Evolutionary conservation across 2,329 filamentous ascomycete genomes (phyloP).

Genomic region (Parascedosporium putredinis): DNA sequence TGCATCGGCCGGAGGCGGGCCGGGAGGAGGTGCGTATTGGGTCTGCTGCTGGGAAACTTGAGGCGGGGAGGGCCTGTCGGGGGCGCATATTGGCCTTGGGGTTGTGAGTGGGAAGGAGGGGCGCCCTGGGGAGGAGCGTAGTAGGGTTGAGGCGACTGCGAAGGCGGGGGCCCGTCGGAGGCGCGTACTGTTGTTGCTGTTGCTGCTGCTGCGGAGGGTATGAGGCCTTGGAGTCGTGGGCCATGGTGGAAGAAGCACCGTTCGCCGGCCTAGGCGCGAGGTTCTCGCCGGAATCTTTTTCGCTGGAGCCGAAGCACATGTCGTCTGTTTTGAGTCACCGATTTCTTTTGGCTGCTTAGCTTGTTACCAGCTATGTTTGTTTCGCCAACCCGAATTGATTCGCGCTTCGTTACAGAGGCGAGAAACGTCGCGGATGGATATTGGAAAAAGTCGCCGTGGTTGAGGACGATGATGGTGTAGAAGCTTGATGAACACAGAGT

Average conservation of each 20-base stretch:
- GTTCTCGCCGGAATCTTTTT: slow-evolving; percentile 24
- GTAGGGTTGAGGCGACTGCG: too few species aligned
- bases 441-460: too few species aligned
- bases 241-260: slow-evolving; percentile 9
- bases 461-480: too few species aligned
- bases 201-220: slow-evolving; percentile 13
- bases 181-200: slow-evolving; percentile 12
- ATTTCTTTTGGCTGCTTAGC: too few species aligned
- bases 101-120: slow-evolving; percentile 13
- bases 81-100: slow-evolving; percentile 12
- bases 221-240: slow-evolving; percentile 8
- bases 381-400: too few species aligned
- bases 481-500: too few species aligned
- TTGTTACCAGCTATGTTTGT: too few species aligned
- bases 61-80: slow-evolving; percentile 19
- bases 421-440: too few species aligned
- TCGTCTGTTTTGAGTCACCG: too few species aligned
- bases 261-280: slow-evolving; percentile 29
- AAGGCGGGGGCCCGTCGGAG: too few species aligned
- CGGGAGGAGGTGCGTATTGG: slow-evolving; percentile 10
- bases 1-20: neutral
- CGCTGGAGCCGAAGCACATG: slow-evolving; percentile 40
- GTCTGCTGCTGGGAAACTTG: slow-evolving; percentile 7
- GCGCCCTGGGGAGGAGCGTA: too few species aligned
- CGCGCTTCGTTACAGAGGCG: too few species aligned